phyloP scores from a whole-genome alignment of 192 early-diverging fungal species.

The Linnemannia hyalina region DNA sequence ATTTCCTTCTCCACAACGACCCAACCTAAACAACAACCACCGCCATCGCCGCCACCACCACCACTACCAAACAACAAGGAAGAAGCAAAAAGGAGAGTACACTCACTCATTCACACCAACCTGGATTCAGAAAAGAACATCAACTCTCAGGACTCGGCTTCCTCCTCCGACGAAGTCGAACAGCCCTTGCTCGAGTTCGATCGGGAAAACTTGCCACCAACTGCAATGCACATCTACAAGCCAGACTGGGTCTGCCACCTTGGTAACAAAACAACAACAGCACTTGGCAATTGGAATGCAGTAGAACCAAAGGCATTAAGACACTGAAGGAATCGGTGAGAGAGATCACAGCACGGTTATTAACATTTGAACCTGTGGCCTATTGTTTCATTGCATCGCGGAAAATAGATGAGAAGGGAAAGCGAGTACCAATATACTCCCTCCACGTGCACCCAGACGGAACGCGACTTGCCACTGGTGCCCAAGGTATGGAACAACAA shows the following conservation, averaged over 20 bases:
- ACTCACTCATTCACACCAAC: neutral
- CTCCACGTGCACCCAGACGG: slow-evolving; percentile 89
- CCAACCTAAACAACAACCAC: neutral
- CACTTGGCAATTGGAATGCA: too few relatives aligned
- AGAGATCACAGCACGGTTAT: neutral
- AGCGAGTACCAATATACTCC: slow-evolving; percentile 82
- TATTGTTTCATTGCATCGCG: neutral
- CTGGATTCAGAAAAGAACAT: slow-evolving; percentile 8
- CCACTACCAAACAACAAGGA: neutral
- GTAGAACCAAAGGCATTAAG: neutral
- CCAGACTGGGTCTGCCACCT: slow-evolving; percentile 54
- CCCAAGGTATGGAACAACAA: slow-evolving; percentile 67
- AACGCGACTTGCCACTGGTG: slow-evolving; percentile 86
- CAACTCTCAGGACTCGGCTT: neutral
- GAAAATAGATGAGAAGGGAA: slow-evolving; percentile 56
- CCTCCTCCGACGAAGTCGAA: neutral
- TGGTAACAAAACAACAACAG: slow-evolving; percentile 16
- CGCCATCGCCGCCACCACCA: neutral
- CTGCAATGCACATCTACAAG: slow-evolving; percentile 48
- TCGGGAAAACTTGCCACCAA: neutral
- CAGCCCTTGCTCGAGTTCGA: slow-evolving; percentile 2
- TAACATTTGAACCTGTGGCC: neutral
- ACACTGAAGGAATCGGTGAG: neutral
- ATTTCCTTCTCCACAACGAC: neutral
- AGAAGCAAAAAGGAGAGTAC: neutral